Evolutionary conservation across 805 yeast genomes (phyloP).

Genomic region (Yarrowia sp.): DNA sequence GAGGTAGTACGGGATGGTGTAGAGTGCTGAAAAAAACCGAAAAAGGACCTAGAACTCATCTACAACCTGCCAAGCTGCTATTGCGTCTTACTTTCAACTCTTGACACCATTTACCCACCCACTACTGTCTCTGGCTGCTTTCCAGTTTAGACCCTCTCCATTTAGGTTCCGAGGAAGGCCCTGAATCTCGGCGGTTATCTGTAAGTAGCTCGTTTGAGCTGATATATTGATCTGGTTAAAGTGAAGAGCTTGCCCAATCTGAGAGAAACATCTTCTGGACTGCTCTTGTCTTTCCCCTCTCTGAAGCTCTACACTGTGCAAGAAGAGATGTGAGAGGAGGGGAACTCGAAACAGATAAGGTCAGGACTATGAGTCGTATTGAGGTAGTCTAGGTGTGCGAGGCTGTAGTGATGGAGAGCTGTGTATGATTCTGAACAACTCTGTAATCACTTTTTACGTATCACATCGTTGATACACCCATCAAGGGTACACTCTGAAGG

Average conservation of each 20-base stretch:
- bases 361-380: neutral
- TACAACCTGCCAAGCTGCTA: too few species aligned
- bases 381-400: too few species aligned
- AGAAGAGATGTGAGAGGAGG: neutral
- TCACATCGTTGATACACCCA: too few species aligned
- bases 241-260: neutral
- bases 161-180: slow-evolving; percentile 14
- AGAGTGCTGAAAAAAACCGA: neutral
- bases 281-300: neutral
- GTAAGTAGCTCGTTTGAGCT: too few species aligned
- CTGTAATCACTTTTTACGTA: too few species aligned
- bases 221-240: neutral
- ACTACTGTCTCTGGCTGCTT: neutral
- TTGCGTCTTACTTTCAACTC: too few species aligned
- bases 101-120: too few species aligned
- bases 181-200: neutral
- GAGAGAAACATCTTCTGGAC: neutral
- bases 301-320: too few species aligned
- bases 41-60: too few species aligned
- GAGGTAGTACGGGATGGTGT: neutral
- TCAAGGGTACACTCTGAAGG: too few species aligned
- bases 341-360: slow-evolving; percentile 11
- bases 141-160: neutral
- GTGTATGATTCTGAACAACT: too few species aligned
- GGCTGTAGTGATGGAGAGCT: too few species aligned